Conservation (phyloP, 805 yeast genomes). For the Yarrowia bubula region DNA sequence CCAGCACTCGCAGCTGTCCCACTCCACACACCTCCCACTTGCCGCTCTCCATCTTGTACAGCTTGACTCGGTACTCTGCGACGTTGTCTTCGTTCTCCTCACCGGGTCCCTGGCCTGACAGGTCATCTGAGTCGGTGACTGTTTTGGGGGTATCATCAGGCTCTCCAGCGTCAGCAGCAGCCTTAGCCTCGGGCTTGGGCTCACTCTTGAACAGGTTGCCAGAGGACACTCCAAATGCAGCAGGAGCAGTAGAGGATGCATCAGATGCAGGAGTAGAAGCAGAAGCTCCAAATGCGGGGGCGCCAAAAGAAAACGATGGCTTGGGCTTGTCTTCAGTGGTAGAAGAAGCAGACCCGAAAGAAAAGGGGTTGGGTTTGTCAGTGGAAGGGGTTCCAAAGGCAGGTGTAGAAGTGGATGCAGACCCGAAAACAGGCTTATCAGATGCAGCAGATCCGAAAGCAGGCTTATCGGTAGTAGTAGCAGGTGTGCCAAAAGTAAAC, state of each 20-base stretch:
- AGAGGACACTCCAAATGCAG: slow-evolving; percentile 11
- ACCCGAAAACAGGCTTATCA: slow-evolving; percentile 27
- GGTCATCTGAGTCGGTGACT: slow-evolving; percentile 39
- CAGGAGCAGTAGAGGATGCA: neutral
- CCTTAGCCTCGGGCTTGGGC: neutral
- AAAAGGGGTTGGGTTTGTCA: too few relatives aligned
- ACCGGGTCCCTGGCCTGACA: slow-evolving; percentile 65
- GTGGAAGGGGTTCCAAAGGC: too few relatives aligned
- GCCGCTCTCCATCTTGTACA: slow-evolving; percentile 59
- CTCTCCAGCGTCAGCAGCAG: neutral
- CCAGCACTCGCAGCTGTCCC: slow-evolving; percentile 76
- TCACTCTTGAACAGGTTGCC: slow-evolving; percentile 14
- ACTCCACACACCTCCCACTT: slow-evolving; percentile 52
- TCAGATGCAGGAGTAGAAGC: neutral
- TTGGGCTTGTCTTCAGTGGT: slow-evolving; percentile 30
- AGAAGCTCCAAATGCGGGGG: slow-evolving; percentile 34
- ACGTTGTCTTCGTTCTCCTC: slow-evolving; percentile 75
- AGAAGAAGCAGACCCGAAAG: too few relatives aligned
- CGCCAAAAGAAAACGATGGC: slow-evolving; percentile 30
- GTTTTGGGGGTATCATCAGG: slow-evolving; percentile 31
- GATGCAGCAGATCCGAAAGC: neutral
- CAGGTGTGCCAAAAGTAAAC: neutral
- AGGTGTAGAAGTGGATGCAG: too few relatives aligned
- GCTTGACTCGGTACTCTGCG: slow-evolving; percentile 67
- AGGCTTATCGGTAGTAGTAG: neutral